Percentiles rank a stretch among this genome's conserved stretches.
Evolutionary conservation across 495 filamentous ascomycete genomes (phyloP).

Genomic region (Rusavskia elegans): DNA sequence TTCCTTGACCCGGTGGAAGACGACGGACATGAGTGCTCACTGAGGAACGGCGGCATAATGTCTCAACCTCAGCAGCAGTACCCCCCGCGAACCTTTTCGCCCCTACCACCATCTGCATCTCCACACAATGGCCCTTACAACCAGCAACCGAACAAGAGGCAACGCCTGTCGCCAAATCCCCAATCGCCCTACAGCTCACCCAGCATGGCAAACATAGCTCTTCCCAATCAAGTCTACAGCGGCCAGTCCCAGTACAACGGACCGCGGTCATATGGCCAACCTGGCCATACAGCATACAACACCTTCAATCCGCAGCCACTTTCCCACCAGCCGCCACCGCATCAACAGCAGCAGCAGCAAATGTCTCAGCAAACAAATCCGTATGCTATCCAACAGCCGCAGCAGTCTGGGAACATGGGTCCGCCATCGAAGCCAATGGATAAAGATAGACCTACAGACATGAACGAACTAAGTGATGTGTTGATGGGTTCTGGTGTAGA

Average conservation of each 20-base stretch:
- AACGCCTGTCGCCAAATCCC: slow-evolving; percentile 51
- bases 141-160: slow-evolving; percentile 45
- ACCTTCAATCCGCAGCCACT: slow-evolving; percentile 12
- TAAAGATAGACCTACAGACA: slow-evolving; percentile 40
- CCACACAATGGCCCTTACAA: slow-evolving; percentile 28
- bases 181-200: slow-evolving; percentile 35
- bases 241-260: slow-evolving; percentile 10
- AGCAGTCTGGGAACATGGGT: slow-evolving; percentile 49
- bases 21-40: slow-evolving; percentile 13
- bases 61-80: slow-evolving; percentile 44
- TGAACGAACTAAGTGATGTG: slow-evolving; percentile 60
- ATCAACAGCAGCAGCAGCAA: slow-evolving; percentile 6
- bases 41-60: slow-evolving; percentile 29
- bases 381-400: slow-evolving; percentile 18
- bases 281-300: slow-evolving; percentile 13
- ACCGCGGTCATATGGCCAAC: slow-evolving; percentile 11
- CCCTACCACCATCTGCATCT: slow-evolving; percentile 36
- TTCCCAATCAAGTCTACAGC: slow-evolving; percentile 14
- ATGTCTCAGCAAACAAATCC: slow-evolving; percentile 11
- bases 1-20: slow-evolving; percentile 21
- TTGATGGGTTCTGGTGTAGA: slow-evolving; percentile 67
- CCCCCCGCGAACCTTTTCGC: slow-evolving; percentile 35
- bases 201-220: slow-evolving; percentile 26
- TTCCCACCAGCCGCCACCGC: neutral
- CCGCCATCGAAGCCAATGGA: slow-evolving; percentile 62